phyloP scores from a whole-genome alignment of 176 grass and related monocot species.

The Otatea glauca region DNA sequence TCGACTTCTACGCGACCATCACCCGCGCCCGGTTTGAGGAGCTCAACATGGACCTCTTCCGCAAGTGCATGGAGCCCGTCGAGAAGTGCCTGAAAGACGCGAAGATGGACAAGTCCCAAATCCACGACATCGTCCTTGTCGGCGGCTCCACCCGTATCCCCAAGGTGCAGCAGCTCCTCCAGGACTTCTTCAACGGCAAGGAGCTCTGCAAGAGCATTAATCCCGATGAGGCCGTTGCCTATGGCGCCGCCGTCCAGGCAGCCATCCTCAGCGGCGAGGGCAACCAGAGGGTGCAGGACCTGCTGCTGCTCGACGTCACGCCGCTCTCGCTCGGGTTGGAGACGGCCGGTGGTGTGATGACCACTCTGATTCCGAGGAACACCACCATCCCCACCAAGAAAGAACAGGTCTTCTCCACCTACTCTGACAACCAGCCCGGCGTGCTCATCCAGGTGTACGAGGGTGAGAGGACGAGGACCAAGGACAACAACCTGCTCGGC shows the following conservation, averaged over 20 bases:
- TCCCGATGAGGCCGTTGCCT: constrained; percentile 85
- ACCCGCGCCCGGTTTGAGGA: constrained; percentile 79
- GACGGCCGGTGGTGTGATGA: constrained; percentile 74
- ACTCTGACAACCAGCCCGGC: constrained; percentile 89
- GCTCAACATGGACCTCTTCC: constrained; percentile 83
- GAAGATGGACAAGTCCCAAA: constrained; percentile 66
- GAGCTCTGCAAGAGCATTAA: constrained; percentile 94
- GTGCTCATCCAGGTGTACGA: constrained; percentile 85
- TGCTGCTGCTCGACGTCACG: constrained; percentile 76
- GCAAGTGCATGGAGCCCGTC: constrained; percentile 95
- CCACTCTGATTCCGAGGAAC: constrained; percentile 76
- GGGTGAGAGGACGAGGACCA: constrained; percentile 73
- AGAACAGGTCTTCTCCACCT: constrained; percentile 93
- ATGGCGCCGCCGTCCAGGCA: constrained; percentile 74
- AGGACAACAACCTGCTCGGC: constrained; percentile 78
- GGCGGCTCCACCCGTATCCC: constrained; percentile 84
- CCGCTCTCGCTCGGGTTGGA: constrained; percentile 80
- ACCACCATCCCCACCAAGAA: constrained; percentile 92
- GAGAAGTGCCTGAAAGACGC: constrained; percentile 84
- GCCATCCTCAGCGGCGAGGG: constrained; percentile 77
- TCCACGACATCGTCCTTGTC: constrained; percentile 77
- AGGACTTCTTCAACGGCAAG: constrained; percentile 83
- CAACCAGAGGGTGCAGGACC: constrained; percentile 69
- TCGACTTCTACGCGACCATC: constrained; percentile 74
- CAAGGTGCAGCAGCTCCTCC: constrained; percentile 77